These are phyloP conservation scores for Fusarium nygamai DNA, from an alignment of 2,329 filamentous ascomycete species.

Conservation along the genomic window DNA sequence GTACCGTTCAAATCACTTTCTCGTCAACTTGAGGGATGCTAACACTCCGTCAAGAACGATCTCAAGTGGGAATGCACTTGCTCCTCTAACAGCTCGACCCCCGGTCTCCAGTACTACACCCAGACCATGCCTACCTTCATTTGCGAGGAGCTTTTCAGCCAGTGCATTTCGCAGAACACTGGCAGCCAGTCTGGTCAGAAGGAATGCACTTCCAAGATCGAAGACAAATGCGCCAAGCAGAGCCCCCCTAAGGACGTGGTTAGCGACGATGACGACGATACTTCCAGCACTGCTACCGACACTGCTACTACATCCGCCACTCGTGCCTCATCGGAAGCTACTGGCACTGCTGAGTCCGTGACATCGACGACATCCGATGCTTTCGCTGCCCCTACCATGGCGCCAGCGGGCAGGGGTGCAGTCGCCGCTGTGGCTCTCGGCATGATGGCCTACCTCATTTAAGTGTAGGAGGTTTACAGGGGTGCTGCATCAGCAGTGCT, in stretches of 20 bases:
- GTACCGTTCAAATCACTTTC: background rate
- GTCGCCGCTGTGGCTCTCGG: conserved; percentile 61
- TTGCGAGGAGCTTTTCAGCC: conserved; percentile 59
- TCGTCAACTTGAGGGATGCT: background rate
- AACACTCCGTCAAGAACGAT: conserved; percentile 46
- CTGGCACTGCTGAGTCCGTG: conserved; percentile 40
- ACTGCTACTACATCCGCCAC: conserved; percentile 37
- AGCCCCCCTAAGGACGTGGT: conserved; percentile 49
- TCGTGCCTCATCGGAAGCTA: conserved; percentile 21
- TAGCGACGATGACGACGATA: conserved; percentile 32
- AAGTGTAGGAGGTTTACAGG: conserved; percentile 40
- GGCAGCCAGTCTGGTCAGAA: conserved; percentile 55
- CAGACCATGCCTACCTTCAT: conserved; percentile 64
- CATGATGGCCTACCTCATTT: conserved; percentile 63
- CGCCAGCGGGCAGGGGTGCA: conserved; percentile 55
- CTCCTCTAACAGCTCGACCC: conserved; percentile 56
- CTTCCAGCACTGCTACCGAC: conserved; percentile 42
- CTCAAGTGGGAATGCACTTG: conserved; percentile 62
- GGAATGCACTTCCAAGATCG: conserved; percentile 60
- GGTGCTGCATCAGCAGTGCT: conserved; percentile 27
- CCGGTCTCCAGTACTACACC: conserved; percentile 63
- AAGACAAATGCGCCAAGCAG: conserved; percentile 56
- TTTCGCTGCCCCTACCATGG: conserved; percentile 55
- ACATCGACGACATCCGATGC: conserved; percentile 48
- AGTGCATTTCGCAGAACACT: conserved; percentile 58